These are phyloP conservation scores for Mucor irregularis DNA, from an alignment of 371 early-diverging fungal genomes.

Conservation along the genomic window DNA sequence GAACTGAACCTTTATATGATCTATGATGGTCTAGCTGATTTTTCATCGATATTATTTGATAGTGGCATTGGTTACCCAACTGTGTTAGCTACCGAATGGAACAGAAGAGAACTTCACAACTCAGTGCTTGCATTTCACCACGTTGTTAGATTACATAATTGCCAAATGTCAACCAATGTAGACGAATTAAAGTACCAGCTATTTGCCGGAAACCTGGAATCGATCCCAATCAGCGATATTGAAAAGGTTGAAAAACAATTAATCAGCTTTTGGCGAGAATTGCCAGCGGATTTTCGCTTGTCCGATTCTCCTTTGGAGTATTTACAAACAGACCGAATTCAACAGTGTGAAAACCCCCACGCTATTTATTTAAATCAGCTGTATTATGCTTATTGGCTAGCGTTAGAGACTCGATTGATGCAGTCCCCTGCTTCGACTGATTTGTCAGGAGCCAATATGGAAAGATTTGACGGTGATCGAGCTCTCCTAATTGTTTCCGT, in stretches of 20 bases:
- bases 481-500: constrained; percentile 43
- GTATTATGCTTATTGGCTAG: constrained; percentile 39
- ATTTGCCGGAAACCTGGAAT: constrained; percentile 23
- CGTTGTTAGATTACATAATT: constrained; percentile 31
- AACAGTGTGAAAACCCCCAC: constrained; percentile 25
- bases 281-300: constrained; percentile 29
- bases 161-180: constrained; percentile 19
- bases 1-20: constrained; percentile 30
- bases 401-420: constrained; percentile 38
- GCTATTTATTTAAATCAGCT: constrained; percentile 35
- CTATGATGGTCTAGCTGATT: constrained; percentile 27
- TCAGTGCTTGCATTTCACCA: constrained; percentile 22
- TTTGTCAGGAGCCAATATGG: constrained; percentile 24
- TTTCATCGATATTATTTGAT: constrained; percentile 27
- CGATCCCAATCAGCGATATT: constrained; percentile 21
- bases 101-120: constrained; percentile 3
- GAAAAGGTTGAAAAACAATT: constrained; percentile 34
- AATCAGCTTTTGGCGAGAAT: constrained; percentile 31
- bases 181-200: constrained; percentile 30
- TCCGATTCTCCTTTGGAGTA: constrained; percentile 37
- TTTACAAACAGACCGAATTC: constrained; percentile 32
- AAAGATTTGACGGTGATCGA: constrained; percentile 36
- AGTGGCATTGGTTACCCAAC: constrained; percentile 38
- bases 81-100: constrained; percentile 22
- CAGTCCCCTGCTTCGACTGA: constrained; percentile 25